Base-by-base conservation (phyloP, 257 asterid genomes). In the Solanum rostratum region DNA sequence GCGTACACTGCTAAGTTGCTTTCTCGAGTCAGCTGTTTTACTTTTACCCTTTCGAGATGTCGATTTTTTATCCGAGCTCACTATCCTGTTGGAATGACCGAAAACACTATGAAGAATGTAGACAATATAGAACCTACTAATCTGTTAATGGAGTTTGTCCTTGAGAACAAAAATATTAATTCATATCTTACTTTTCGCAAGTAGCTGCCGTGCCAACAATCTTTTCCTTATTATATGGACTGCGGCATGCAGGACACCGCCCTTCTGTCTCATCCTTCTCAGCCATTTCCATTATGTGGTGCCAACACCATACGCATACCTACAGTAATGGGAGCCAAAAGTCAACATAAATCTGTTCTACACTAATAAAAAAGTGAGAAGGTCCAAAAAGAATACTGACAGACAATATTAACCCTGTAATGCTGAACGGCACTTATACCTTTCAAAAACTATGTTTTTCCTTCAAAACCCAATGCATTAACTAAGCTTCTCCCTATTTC, bases 301-400 rank as follows among this genome's bases (percentile, higher is more conserved):
- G 98, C 99, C 99, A 97, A 87, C 99, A 97, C 99, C 98, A 97
- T 80, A 97, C 95, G 87, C 99, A 97, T 59, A 97, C 92, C 99
- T 95, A 91, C 85, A 88, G 43, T 53, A 18, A 46, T 18, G 60
- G 81, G 24, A 46, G 22, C 81, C 24, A 74, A 65, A 80, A 20
- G 46, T 55, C 39, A 69, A 82, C 80, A 62, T 20, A 83, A 53
- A 57, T 8, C 18, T 19, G 19, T 69, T 10, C 24, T 69, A 39
- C 10, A 69, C 52, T 39, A 69, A 69, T 69, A 19, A 39, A 69
- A 69, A 69, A 39, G 52, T 39, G 29, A 12, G 52, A 69, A 19
- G 29, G 30, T 69, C 79, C 10, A 69, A 69, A 39, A 69, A 37
- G 8, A 19, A 39, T 39, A 52, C 39, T 39, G 52, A 69, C 79